These are phyloP conservation scores for Gilbertella persicaria DNA, from an alignment of 371 early-diverging fungal species.

Conservation along the genomic window DNA sequence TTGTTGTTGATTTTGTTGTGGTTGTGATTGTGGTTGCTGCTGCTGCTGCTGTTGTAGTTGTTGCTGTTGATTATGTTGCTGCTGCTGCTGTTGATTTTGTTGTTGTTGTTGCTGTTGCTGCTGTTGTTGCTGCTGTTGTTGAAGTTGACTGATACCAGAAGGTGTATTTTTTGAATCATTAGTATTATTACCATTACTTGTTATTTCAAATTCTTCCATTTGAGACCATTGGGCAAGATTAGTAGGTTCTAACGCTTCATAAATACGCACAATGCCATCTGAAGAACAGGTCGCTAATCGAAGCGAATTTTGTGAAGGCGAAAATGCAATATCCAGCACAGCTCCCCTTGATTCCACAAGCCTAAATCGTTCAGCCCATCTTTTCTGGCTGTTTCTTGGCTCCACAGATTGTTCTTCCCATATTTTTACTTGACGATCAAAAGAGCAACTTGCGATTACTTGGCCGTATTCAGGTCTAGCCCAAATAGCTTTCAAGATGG, in stretches of 20 bases:
- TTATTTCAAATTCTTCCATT: conserved; percentile 68
- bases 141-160: conserved; percentile 7
- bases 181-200: background rate
- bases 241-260: conserved; percentile 85
- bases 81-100: conserved; percentile 8
- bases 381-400: conserved; percentile 64
- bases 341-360: conserved; percentile 74
- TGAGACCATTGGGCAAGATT: conserved; percentile 83
- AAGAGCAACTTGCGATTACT: conserved; percentile 89
- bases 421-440: conserved; percentile 87
- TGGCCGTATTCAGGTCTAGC: conserved; percentile 94
- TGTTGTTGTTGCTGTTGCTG: background rate
- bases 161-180: background rate
- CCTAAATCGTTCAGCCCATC: conserved; percentile 70
- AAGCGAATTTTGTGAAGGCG: conserved; percentile 77
- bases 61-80: conserved; percentile 1
- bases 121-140: conserved; percentile 7
- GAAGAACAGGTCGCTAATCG: conserved; percentile 83
- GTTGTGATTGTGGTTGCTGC: background rate
- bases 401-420: conserved; percentile 88
- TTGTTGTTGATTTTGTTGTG: background rate
- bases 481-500: conserved; percentile 85
- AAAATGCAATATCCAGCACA: conserved; percentile 88
- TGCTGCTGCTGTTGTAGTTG: background rate
- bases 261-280: conserved; percentile 88